Conservation (phyloP, 805 yeast genomes). For the Myxozyma geophila region DNA sequence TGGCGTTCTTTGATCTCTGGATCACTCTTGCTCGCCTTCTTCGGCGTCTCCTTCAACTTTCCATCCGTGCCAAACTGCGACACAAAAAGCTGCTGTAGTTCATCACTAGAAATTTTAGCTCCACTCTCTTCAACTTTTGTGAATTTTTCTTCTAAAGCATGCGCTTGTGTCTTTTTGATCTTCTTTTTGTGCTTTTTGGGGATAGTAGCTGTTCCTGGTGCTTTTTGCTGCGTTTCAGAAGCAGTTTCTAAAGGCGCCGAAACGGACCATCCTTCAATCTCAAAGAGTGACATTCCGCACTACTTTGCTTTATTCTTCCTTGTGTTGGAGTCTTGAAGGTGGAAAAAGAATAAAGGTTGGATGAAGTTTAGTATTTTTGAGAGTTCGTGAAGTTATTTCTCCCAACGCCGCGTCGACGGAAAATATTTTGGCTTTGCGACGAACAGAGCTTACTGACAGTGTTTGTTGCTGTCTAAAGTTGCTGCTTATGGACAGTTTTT, state of each 20-base stretch:
- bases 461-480: neutral
- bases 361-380: neutral
- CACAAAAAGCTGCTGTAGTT: conserved; percentile 29
- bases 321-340: neutral
- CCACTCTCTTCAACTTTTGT: conserved; percentile 1
- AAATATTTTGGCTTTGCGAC: neutral
- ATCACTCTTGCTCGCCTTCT: neutral
- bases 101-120: conserved; percentile 23
- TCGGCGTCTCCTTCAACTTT: conserved; percentile 18
- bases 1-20: neutral
- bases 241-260: conserved; percentile 8
- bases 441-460: neutral
- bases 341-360: neutral
- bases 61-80: conserved; percentile 11
- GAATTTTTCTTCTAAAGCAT: conserved; percentile 4
- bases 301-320: neutral
- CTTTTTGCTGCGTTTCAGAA: neutral
- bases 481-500: no score
- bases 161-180: conserved; percentile 1
- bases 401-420: neutral
- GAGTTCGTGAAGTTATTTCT: neutral
- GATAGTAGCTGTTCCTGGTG: neutral
- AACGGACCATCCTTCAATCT: conserved; percentile 32
- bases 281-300: conserved; percentile 27
- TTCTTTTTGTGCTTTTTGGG: conserved; percentile 9